Percentiles rank a stretch among this genome's conserved stretches.
phyloP scores from a whole-genome alignment of 2,329 filamentous ascomycete genomes.

The Hirsutella thompsonii region DNA sequence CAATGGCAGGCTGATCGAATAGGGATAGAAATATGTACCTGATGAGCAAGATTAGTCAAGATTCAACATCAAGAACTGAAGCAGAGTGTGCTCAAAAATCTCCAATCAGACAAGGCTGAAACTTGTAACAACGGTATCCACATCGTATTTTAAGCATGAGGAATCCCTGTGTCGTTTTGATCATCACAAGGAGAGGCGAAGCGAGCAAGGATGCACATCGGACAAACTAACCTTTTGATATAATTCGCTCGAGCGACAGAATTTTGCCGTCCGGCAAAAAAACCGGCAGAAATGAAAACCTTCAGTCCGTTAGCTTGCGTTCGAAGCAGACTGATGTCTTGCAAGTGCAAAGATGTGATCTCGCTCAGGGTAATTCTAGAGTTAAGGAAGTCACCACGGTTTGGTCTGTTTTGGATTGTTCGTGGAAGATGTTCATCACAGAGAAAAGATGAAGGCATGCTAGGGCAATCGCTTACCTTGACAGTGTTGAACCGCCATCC shows the following conservation, averaged over 20 bases:
- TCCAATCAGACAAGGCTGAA: constrained; percentile 58
- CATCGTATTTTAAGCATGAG: constrained; percentile 55
- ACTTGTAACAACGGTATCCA: constrained; percentile 48
- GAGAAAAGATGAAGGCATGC: constrained; percentile 1
- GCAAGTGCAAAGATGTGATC: constrained; percentile 2
- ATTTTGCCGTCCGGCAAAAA: too few relatives aligned
- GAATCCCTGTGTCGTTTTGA: constrained; percentile 52
- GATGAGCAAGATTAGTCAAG: constrained; percentile 23
- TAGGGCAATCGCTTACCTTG: neutral
- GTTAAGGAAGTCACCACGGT: constrained; percentile 38
- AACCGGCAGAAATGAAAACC: constrained; percentile 5
- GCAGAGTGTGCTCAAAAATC: constrained; percentile 13
- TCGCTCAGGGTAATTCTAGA: constrained; percentile 46
- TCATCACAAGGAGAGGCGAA: constrained; percentile 38
- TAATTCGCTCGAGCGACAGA: neutral
- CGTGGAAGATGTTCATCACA: constrained; percentile 25
- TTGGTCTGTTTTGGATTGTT: constrained; percentile 54
- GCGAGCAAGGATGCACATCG: constrained; percentile 4
- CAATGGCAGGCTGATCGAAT: constrained; percentile 11
- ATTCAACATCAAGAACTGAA: constrained; percentile 7
- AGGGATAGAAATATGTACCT: constrained; percentile 25
- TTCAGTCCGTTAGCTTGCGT: constrained; percentile 8
- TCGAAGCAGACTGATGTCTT: neutral
- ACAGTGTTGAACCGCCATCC: neutral
- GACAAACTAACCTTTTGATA: constrained; percentile 33